Evolutionary conservation across 2,329 filamentous ascomycete species (phyloP), one percentile per base, ranked within the genome.

Genomic region (Neofusicoccum sp.): DNA sequence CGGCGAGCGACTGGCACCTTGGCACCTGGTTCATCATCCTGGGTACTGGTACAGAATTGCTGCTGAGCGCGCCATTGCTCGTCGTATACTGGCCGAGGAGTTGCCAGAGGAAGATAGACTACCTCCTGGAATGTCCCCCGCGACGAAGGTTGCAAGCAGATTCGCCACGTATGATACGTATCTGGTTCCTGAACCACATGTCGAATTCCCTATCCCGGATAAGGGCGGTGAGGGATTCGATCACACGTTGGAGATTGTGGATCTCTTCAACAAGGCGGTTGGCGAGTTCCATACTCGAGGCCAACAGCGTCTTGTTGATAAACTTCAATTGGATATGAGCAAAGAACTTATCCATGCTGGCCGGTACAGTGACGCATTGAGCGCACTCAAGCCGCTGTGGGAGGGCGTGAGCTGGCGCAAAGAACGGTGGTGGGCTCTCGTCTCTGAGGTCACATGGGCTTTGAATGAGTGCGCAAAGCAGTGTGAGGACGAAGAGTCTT

Each of bases 41-140:
- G 85, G 85, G 1, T 88, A 87, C 69, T 88, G 84, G 84, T 71
- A 83, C 47, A 76, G 80, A 62, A 73, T 83, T 16, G 78, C 84
- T 6, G 80, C 80, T 11, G 80, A 79, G 53, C 79, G 84, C 66
- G 77, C 82, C 7, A 76, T 78, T 65, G 68, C 71, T 48, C 79
- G 85, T 24, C 80, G 81, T 63, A 66, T 73, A 12, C 74, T 82
- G 47, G 84, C 84, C 4, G 69, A 80, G 51, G 77, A 83, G 26
- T 84, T 87, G 44, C 82, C 85, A 20, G 79, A 81, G 49, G 85
- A 87, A 70, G 85, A 87, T 68, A 78, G 83, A 24, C 75, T 76
- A 26, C 74, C 82, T 8, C 83, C 84, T 8, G 80, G 78, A 8
- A 80, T 84, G 69, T 82, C 80, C 20, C 80, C 84, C 26, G 80